Conservation (phyloP, 768 basidiomycete genomes). For the Naganishia antarctica region DNA sequence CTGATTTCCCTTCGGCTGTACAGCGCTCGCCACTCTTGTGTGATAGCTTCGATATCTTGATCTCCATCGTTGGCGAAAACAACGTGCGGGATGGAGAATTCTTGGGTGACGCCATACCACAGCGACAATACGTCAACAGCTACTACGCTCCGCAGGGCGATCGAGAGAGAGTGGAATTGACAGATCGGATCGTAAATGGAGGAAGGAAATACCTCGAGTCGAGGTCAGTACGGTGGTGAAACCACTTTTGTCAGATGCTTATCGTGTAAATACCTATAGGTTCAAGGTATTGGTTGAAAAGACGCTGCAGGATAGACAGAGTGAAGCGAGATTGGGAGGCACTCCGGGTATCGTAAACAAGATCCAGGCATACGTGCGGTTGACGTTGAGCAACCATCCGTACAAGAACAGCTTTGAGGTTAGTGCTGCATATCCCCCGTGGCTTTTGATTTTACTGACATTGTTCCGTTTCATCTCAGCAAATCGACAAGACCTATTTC, state of each 20-base stretch:
- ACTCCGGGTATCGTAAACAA: conserved; percentile 85
- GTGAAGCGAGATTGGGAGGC: conserved; percentile 82
- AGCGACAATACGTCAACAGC: conserved; percentile 73
- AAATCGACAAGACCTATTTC: conserved; percentile 77
- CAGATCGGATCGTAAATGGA: conserved; percentile 71
- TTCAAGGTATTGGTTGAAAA: conserved; percentile 57
- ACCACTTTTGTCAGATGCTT: not conserved
- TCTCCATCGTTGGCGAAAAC: conserved; percentile 46
- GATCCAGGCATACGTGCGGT: conserved; percentile 76
- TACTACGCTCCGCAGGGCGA: conserved; percentile 63
- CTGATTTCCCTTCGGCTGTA: not conserved
- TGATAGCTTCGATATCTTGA: conserved; percentile 48
- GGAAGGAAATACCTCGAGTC: conserved; percentile 77
- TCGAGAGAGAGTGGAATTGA: conserved; percentile 62
- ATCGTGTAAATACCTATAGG: not conserved
- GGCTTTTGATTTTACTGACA: not conserved
- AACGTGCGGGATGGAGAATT: conserved; percentile 42
- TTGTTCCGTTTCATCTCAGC: conserved; percentile 51
- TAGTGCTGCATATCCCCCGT: conserved; percentile 31
- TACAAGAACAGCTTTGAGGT: conserved; percentile 90
- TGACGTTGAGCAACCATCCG: conserved; percentile 68
- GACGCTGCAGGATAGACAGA: conserved; percentile 71
- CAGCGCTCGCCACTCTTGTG: conserved; percentile 48
- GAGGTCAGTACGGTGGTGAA: conserved; percentile 52
- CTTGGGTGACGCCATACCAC: conserved; percentile 39